Evolutionary conservation across 2,329 filamentous ascomycete genomes (phyloP), one percentile per base, ranked within the genome.

Genomic region (Venturia carpophila): DNA sequence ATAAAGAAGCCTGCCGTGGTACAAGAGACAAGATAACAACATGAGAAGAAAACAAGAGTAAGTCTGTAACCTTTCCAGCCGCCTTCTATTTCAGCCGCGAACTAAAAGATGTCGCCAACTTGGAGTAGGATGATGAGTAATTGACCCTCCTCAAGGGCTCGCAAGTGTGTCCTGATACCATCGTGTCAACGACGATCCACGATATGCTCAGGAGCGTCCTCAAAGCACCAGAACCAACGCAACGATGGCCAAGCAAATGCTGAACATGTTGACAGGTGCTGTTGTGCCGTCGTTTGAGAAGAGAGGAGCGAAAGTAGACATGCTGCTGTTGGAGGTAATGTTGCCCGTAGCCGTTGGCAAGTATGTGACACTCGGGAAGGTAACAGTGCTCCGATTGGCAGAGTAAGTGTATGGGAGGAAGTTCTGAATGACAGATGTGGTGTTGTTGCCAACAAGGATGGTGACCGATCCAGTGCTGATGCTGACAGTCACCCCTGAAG

Each of bases 21-120:
- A 37, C 19, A 37, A 58, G 30, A 58, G 52, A 37, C 52, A 58
- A 58, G 52, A 37, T 58, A 58, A 24, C 30, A 58, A 58, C 52
- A 58, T 58, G 30, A 58, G 30, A 58, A 58, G 27, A 58, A 58
- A 58, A 58, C 21, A 21, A 58, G 37, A 58, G 52, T 58, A 58
- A 58, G 52, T 58, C 52, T 58, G 15, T 19, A 37, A 37, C 27
- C 52, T 9, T 37, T 37, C 37, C 30, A n/a, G 9, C 17, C 37
- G 9, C 5, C 52, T n/a, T 58, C 13, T 37, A 37, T 58, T 27
- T 27, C 15, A 19, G 49, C 52, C 30, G 37, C 19, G 52, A 15
- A 37, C 52, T 17, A 37, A 58, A 37, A 58, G 15, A n/a, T 58
- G 52, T 11, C 52, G 27, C n/a, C 52, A 58, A 58, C 11, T 58